phyloP scores from a whole-genome alignment of 2,329 filamentous ascomycete genomes.

The Penicillium sp. region DNA sequence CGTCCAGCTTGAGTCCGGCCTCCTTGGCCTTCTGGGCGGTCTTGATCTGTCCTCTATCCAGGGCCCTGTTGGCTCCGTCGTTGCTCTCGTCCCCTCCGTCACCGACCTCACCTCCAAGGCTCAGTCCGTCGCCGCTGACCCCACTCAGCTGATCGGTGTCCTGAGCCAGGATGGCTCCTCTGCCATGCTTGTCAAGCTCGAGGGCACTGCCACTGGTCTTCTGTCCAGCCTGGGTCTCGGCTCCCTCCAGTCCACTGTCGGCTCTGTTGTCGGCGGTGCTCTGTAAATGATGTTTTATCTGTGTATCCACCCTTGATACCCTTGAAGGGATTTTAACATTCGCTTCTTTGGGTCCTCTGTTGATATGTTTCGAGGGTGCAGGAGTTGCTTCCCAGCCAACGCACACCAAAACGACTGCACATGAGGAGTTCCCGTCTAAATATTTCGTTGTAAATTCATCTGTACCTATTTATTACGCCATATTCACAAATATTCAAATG shows the following conservation, averaged over 20 bases:
- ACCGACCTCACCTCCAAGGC: slow-evolving; percentile 15
- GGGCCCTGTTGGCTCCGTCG: slow-evolving; percentile 22
- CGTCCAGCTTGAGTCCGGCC: slow-evolving; percentile 16
- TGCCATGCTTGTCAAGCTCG: slow-evolving; percentile 23
- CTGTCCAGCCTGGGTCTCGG: slow-evolving; percentile 21
- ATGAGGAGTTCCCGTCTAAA: slow-evolving; percentile 23
- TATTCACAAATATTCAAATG: slow-evolving; percentile 9
- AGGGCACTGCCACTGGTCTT: slow-evolving; percentile 15
- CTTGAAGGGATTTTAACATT: slow-evolving; percentile 24
- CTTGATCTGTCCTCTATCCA: slow-evolving; percentile 18
- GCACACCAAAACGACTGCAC: slow-evolving; percentile 19
- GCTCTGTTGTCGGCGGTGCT: slow-evolving; percentile 15
- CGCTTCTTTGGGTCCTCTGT: slow-evolving; percentile 24
- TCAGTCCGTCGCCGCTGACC: slow-evolving; percentile 15
- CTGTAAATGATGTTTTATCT: slow-evolving; percentile 16
- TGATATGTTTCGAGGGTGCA: slow-evolving; percentile 18
- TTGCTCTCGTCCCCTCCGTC: slow-evolving; percentile 16
- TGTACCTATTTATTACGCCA: slow-evolving; percentile 20
- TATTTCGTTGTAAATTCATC: slow-evolving; percentile 12
- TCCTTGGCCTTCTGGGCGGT: slow-evolving; percentile 15
- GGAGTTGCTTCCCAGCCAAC: slow-evolving; percentile 12
- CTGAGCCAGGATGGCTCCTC: slow-evolving; percentile 16
- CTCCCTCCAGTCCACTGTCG: slow-evolving; percentile 17
- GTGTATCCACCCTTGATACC: slow-evolving; percentile 6
- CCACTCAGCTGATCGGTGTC: slow-evolving; percentile 21